Evolutionary conservation across 352 stramenopile species (phyloP).

Genomic region (Phytophthora agathidicida): DNA sequence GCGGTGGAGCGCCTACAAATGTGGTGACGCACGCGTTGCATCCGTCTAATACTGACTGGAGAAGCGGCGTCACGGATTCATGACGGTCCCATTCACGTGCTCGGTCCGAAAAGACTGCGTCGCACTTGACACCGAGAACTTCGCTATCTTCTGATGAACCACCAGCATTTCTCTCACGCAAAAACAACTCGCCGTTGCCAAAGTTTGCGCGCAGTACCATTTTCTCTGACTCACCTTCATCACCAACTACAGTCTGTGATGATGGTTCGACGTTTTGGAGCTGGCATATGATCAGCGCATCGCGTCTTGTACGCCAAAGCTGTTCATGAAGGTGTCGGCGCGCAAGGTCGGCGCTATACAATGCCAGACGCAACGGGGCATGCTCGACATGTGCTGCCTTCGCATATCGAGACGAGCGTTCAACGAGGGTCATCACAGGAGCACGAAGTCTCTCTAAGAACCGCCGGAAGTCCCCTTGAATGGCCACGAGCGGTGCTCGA

Average conservation of each 20-base stretch:
- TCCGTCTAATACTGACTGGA: conserved; percentile 74
- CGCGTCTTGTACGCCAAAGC: conserved; percentile 57
- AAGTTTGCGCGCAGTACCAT: conserved; percentile 62
- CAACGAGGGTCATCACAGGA: conserved; percentile 58
- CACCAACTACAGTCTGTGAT: not conserved
- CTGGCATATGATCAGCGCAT: conserved; percentile 71
- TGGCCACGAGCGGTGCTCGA: conserved; percentile 54
- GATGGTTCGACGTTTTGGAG: conserved; percentile 47
- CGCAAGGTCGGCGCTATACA: conserved; percentile 48
- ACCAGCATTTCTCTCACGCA: conserved; percentile 21
- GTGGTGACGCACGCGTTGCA: conserved; percentile 72
- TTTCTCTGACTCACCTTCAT: conserved; percentile 5
- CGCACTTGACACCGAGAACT: conserved; percentile 53
- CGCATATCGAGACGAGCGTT: conserved; percentile 51
- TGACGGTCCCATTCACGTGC: conserved; percentile 61
- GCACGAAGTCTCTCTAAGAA: conserved; percentile 57
- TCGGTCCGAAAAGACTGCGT: conserved; percentile 70
- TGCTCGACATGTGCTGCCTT: conserved; percentile 59
- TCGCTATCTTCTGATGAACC: not conserved
- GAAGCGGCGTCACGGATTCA: conserved; percentile 62
- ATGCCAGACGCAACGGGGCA: conserved; percentile 49
- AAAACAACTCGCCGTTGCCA: conserved; percentile 55
- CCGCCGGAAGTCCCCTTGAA: conserved; percentile 56
- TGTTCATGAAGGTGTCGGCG: conserved; percentile 75
- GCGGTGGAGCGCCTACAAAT: conserved; percentile 45